Evolutionary conservation across 768 basidiomycete genomes (phyloP), one percentile per base, ranked within the genome.

Genomic region (Mycena vitilis): DNA sequence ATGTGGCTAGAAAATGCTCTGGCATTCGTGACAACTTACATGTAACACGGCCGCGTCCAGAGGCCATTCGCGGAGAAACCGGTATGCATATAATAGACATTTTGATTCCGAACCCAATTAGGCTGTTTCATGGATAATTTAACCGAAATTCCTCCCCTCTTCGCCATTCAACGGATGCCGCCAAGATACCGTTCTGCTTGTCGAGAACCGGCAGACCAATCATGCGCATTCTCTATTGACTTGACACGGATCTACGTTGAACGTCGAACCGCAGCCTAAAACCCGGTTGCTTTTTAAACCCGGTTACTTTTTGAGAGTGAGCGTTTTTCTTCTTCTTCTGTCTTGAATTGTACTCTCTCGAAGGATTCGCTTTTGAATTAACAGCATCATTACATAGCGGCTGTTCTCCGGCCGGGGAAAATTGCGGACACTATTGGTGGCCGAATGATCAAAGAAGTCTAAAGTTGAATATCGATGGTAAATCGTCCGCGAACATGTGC

Each of bases 371-470:
- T n/a, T n/a, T n/a, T n/a, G n/a, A n/a, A n/a, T n/a, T n/a, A n/a
- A n/a, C n/a, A n/a, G n/a, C n/a, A n/a, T n/a, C n/a, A n/a, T n/a
- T n/a, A n/a, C n/a, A n/a, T n/a, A n/a, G n/a, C n/a, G 65, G 65
- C 13, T 51, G 10, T 59, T 66, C 30, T 13, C 65, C 65, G 65
- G 65, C 30, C 40, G 16, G 65, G 42, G 60, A 23, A 52, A 66
- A 66, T 45, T 30, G 25, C 42, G 52, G 42, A 42, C 34, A 16
- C 40, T 25, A 38, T 30, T 30, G 4, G 23, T 30, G 30, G 25
- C 57, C 9, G 52, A 5, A 30, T 30, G 18, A 1, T 40, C 38
- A 18, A 13, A 20, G 20, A 47, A 23, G 44, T 12, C 44, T n/a
- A 45, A 60, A 45, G n/a, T 4, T 11, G 38, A 40, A 40, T 56